Evolutionary conservation across 139 green algal species (phyloP), one percentile per base, ranked within the genome.

Genomic region (Zygnema circumcarinatum): DNA sequence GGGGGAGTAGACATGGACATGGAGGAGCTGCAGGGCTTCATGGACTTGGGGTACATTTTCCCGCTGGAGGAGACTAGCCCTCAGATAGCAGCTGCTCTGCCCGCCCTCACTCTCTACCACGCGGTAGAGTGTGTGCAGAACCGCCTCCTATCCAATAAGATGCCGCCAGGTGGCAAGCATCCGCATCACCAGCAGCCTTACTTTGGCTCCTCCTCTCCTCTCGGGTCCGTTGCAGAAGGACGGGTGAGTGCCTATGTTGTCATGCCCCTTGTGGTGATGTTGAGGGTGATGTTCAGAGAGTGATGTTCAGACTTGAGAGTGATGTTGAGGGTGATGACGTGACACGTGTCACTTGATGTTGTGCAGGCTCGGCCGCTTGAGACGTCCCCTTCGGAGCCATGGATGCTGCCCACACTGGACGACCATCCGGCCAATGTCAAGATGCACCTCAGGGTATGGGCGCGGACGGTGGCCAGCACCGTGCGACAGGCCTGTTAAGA

Each of bases 401-500:
- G 69, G 69, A 78, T 78, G 69, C 11, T 78, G 11, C 69, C 69
- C 11, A 78, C 35, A n/a, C 36, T 78, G 7, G 69, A 41, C 16
- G 35, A 78, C 16, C 36, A 78, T 78, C 69, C 69, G 7, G 69
- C 69, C 7, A 41, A 78, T 78, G 69, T 78, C 35, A 78, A 78
- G 16, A 78, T 39, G 35, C 69, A 78, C 16, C 36, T 78, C 11
- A 7, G 36, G 3, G 69, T 78, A 22, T 78, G 69, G 69, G 69
- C 69, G 3, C 69, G 36, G 16, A 78, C 69, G 16, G 69, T 78
- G 7, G 69, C 69, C 7, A 52, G 35, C 16, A 16, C 69, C 16
- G 69, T 78, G 7, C 69, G 69, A 22, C 69, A 78, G 36, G 69
- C 69, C 11, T 78, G 69, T 16, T 78, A 16, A 78, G 7, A 78